Base-by-base conservation (phyloP, 805 yeast genomes). In the Kodamaea kaohsiungensis region DNA sequence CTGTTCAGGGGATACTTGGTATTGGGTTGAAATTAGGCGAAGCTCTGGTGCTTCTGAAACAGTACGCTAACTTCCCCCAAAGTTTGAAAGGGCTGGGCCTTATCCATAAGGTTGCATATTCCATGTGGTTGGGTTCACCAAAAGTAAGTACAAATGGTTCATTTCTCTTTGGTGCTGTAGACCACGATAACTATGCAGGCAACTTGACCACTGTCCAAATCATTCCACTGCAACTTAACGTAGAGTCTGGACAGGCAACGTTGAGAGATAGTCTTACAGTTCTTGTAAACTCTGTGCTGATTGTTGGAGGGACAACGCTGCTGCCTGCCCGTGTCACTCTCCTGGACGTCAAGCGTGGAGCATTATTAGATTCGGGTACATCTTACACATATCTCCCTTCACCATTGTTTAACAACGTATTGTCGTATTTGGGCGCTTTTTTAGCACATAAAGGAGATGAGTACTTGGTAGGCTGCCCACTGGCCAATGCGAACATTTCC, bases 371-470 rank as follows among this genome's bases (percentile, higher is more conserved):
- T 35, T 60, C 66, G 8, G 65, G 65, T 43, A 61, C 65, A 15
- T 57, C 65, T 8, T 54, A 55, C 46, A 54, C 61, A 30, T 59
- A 57, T 45, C 54, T 62, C 35, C 52, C 59, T 5, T n/a, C 48
- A 22, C 57, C 46, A 10, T 39, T 53, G 15, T 49, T 53, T 16
- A 45, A 40, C 1, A 22, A 15, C 27, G 16, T 62, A 40, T 61
- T 46, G 19, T 46, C 52, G 30, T n/a, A 18, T 15, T 17, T 54
- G 37, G 62, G 60, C 10, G 65, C 51, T 25, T 2, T 59, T 2
- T 86, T 76, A 58, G 70, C 78, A 8, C 35, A 61, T 1, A 48
- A 59, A 1, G 59, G 70, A 3, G 84, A 82, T 0, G 78, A 76
- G 45, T 45, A 51, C 40, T 3, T 43, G 13, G 37, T 38, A 6